phyloP scores from a whole-genome alignment of 2,329 filamentous ascomycete species.

The Diaporthe helianthi region DNA sequence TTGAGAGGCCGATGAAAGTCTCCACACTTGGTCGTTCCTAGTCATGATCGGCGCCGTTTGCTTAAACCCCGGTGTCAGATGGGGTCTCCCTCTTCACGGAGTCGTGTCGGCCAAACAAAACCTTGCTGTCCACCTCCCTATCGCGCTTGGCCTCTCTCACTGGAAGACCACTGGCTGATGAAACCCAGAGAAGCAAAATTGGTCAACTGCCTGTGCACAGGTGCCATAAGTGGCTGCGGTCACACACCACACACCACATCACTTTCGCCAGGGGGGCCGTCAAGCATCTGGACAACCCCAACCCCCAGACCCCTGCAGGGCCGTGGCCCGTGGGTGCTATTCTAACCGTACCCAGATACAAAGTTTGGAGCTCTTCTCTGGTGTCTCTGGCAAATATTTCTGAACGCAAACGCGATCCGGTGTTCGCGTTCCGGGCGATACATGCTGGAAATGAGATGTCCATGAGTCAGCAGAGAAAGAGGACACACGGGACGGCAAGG shows the following conservation, averaged over 20 bases:
- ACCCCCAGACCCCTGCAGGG: not conserved
- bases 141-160: constrained; percentile 1
- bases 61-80: constrained; percentile 12
- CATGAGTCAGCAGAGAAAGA: not conserved
- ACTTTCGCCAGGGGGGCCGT: not conserved
- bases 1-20: constrained; percentile 16
- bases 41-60: constrained; percentile 31
- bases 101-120: constrained; percentile 22
- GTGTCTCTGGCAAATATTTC: not conserved
- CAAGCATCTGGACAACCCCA: not conserved
- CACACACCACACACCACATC: not conserved
- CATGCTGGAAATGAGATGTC: not conserved
- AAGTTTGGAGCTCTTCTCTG: not conserved
- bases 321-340: not conserved
- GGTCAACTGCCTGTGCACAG: not conserved
- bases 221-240: not conserved
- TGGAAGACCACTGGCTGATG: constrained; percentile 4
- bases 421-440: not conserved
- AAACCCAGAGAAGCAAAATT: not conserved
- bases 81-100: not conserved
- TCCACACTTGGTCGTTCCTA: constrained; percentile 6
- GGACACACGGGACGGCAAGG: not conserved
- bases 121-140: constrained; percentile 3
- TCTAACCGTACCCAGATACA: not conserved
- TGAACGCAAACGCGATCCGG: not conserved